Evolutionary conservation across 306 rosid species (phyloP).

Genomic region (Luffa aegyptiaca): DNA sequence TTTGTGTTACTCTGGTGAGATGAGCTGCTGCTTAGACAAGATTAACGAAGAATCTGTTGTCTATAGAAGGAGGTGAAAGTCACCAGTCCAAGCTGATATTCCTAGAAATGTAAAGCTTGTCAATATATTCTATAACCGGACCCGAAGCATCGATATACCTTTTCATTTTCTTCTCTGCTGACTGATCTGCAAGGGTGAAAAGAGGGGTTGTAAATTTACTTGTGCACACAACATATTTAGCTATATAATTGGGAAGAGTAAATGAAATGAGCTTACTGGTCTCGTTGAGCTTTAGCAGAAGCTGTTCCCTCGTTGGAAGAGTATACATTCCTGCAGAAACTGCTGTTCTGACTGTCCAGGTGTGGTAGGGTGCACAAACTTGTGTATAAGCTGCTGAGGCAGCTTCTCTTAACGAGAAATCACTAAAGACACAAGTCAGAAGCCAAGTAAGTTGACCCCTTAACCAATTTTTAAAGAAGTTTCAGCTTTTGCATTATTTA

Average conservation of each 20-base stretch:
- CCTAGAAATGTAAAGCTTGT: conserved; percentile 57
- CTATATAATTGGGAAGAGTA: background rate
- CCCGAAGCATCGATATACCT: conserved; percentile 55
- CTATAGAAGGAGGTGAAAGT: conserved; percentile 4
- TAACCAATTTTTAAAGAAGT: background rate
- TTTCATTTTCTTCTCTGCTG: conserved; percentile 79
- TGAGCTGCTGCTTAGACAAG: background rate
- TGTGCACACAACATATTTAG: background rate
- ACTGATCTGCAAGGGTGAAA: conserved; percentile 40
- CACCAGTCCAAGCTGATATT: conserved; percentile 80
- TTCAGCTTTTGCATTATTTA: background rate
- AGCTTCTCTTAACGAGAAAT: conserved; percentile 44
- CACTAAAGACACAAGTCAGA: conserved; percentile 29
- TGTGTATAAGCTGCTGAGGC: conserved; percentile 78
- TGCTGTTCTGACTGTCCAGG: conserved; percentile 85
- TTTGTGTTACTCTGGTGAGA: background rate
- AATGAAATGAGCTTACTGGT: conserved; percentile 35
- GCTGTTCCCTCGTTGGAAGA: conserved; percentile 86
- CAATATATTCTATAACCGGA: conserved; percentile 70
- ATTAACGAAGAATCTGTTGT: background rate
- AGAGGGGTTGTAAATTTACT: background rate
- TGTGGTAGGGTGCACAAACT: conserved; percentile 84
- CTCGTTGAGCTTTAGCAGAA: conserved; percentile 62
- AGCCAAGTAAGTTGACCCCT: background rate
- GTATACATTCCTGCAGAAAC: conserved; percentile 93